A percentile compares a stretch with the other conserved stretches of the same genome.
Evolutionary conservation across 352 stramenopile genomes (phyloP).

Genomic region (Globisporangium ultimum): DNA sequence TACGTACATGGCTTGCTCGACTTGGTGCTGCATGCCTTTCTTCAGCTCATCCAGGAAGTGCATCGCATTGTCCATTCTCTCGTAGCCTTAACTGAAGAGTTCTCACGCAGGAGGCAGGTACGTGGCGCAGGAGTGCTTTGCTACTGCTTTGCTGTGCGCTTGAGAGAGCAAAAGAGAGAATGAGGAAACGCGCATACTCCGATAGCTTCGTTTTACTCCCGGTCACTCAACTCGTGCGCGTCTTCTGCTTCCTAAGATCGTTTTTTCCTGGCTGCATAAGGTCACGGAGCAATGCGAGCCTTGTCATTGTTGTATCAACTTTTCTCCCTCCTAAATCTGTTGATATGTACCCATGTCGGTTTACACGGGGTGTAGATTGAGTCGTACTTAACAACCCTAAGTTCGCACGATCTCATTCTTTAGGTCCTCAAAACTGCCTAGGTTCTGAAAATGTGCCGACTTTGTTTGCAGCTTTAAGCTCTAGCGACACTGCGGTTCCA

Average conservation of each 20-base stretch:
- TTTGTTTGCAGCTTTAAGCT: too few species aligned
- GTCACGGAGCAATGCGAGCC: not conserved
- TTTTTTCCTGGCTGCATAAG: not conserved
- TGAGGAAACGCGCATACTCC: too few species aligned
- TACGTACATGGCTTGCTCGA: constrained; percentile 41
- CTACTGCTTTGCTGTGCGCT: not conserved
- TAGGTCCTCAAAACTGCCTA: too few species aligned
- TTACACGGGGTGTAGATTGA: not conserved
- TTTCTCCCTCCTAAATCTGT: not conserved
- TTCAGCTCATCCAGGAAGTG: constrained; percentile 44
- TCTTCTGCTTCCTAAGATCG: not conserved
- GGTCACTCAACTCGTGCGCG: not conserved
- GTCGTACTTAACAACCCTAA: not conserved
- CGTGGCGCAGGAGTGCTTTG: not conserved
- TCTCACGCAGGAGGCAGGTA: not conserved
- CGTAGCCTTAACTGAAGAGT: not conserved
- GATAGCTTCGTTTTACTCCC: not conserved
- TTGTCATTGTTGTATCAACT: not conserved
- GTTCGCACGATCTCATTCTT: not conserved
- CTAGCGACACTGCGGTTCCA: too few species aligned
- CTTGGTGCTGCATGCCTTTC: constrained; percentile 35
- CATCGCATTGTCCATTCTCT: constrained; percentile 24
- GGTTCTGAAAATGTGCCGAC: too few species aligned
- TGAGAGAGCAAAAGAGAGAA: not conserved
- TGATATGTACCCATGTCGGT: not conserved